Evolutionary conservation across 2,329 filamentous ascomycete species (phyloP).

Genomic region (Pseudocercospora vitis): DNA sequence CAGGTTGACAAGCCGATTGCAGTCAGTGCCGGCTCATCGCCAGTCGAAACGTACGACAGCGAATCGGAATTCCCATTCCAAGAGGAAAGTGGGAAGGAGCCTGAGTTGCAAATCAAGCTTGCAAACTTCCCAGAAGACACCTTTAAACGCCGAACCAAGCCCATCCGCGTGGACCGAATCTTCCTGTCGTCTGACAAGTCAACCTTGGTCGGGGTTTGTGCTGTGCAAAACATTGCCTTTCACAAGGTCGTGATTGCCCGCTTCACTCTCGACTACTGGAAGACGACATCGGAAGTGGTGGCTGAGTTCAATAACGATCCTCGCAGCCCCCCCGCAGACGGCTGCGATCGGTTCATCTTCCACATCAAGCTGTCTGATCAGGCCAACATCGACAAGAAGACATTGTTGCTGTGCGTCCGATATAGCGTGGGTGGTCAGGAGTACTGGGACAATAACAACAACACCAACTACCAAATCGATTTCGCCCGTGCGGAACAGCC

Average conservation of each 20-base stretch:
- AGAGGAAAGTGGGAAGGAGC: constrained; percentile 53
- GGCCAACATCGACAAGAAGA: constrained; percentile 88
- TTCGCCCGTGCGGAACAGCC: constrained; percentile 55
- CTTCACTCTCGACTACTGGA: constrained; percentile 98
- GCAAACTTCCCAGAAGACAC: constrained; percentile 76
- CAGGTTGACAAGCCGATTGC: constrained; percentile 93
- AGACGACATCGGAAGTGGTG: constrained; percentile 89
- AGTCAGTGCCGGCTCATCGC: constrained; percentile 90
- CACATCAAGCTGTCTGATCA: constrained; percentile 89
- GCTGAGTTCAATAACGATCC: constrained; percentile 86
- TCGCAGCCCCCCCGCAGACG: constrained; percentile 59
- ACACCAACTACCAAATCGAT: constrained; percentile 88
- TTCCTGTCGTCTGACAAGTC: constrained; percentile 88
- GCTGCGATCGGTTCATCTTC: constrained; percentile 88
- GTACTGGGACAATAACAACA: constrained; percentile 91
- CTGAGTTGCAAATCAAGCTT: constrained; percentile 84
- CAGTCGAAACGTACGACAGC: constrained; percentile 81
- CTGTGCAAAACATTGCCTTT: constrained; percentile 85
- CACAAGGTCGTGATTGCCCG: constrained; percentile 85
- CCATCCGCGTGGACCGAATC: constrained; percentile 80
- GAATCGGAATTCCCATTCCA: constrained; percentile 88
- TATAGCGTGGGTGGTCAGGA: constrained; percentile 83
- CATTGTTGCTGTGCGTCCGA: constrained; percentile 85
- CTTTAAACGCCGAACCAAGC: constrained; percentile 60
- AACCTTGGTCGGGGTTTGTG: constrained; percentile 77